phyloP scores from a whole-genome alignment of 2,329 filamentous ascomycete genomes.

The Fusarium armeniacum region DNA sequence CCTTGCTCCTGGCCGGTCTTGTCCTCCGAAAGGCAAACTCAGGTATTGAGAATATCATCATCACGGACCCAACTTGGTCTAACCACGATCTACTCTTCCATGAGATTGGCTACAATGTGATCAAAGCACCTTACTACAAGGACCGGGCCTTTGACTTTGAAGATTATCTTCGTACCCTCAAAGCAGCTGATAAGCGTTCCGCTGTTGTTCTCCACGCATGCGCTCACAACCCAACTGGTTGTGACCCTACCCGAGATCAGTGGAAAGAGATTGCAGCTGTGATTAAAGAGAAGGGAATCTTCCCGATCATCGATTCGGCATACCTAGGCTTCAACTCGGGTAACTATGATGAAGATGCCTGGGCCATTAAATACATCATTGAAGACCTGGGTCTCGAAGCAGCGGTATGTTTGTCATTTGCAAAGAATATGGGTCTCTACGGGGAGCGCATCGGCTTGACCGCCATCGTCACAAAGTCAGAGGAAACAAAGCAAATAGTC shows the following conservation, averaged over 20 bases:
- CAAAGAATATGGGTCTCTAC: constrained; percentile 69
- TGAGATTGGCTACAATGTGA: constrained; percentile 53
- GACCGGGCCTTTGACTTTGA: constrained; percentile 53
- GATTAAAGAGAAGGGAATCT: constrained; percentile 30
- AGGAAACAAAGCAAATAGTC: constrained; percentile 36
- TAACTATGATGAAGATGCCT: constrained; percentile 45
- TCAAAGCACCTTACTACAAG: constrained; percentile 56
- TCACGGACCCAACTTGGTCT: constrained; percentile 59
- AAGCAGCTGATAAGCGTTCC: constrained; percentile 44
- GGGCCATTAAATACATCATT: constrained; percentile 42
- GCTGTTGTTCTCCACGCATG: constrained; percentile 58
- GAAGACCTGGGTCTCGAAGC: constrained; percentile 61
- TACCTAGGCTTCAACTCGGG: constrained; percentile 48
- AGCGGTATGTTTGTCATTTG: constrained; percentile 71
- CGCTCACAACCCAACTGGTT: constrained; percentile 61
- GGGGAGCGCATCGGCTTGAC: constrained; percentile 55
- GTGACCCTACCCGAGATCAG: constrained; percentile 51
- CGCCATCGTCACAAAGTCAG: constrained; percentile 46
- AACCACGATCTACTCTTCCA: constrained; percentile 58
- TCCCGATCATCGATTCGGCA: constrained; percentile 44
- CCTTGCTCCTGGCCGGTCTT: constrained; percentile 55
- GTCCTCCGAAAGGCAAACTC: constrained; percentile 49
- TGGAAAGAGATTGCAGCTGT: constrained; percentile 46
- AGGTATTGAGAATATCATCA: constrained; percentile 52
- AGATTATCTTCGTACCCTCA: constrained; percentile 48